Evolutionary conservation across 495 filamentous ascomycete genomes (phyloP), one percentile per base, ranked within the genome.

Genomic region (Aspergillus asperescens): DNA sequence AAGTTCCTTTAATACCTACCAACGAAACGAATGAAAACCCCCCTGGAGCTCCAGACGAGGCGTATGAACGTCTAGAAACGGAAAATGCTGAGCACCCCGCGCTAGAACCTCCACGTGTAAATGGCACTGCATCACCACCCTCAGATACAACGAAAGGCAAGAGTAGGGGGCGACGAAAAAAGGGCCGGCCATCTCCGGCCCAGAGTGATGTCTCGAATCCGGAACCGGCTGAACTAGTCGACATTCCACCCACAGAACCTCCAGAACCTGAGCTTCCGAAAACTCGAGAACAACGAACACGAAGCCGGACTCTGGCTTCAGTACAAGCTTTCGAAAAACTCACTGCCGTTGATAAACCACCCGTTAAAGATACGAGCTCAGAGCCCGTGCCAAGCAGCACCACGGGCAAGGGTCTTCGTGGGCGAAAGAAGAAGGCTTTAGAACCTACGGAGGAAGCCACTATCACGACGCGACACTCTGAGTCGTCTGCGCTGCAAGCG

Each of bases 301-400:
- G 56, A 46, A 55, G 57, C 44, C 52, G 48, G 20, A 65, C 47
- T 3, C 41, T 47, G 13, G 37, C 54, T 15, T 24, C 47, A 2
- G 52, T 41, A 12, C 41, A 57, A 37, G 19, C 59, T 31, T 45
- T 56, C 27, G 15, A 13, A 3, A 9, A n/a, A 13, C 13, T 28
- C 5, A 34, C 47, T 18, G 32, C 40, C 1, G 42, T 29, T 7
- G 62, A 56, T 42, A 32, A 54, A 13, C 29, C 32, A 9, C 10
- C 52, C 4, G 19, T 29, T 37, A 31, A 48, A 32, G 34, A 43
- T 16, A 48, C 31, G 28, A 47, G n/a, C 8, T 25, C 39, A 15
- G 48, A 27, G 13, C 4, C 48, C n/a, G 41, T 23, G 13, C 25
- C 51, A 25, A 18, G 39, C 3, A 29, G 22, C 4, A 45, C 18